Conservation (phyloP, 106 monocot species). For the Acorus gramineus region DNA sequence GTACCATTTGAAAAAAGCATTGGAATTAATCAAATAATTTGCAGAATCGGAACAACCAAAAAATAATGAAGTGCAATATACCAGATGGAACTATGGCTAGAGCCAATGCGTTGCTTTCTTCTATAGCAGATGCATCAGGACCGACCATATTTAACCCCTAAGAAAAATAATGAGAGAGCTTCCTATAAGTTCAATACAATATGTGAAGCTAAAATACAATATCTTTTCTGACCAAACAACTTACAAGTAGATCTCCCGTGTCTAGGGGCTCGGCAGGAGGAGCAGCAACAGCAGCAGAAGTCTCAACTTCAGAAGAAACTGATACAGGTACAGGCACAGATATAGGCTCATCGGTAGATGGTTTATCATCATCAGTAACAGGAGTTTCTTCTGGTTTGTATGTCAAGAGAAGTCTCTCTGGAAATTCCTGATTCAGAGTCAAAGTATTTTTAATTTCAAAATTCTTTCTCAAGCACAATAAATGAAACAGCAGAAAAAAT, state of each 20-base stretch:
- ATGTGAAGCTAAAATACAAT: background rate
- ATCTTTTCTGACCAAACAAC: background rate
- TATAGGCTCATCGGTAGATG: constrained; percentile 23
- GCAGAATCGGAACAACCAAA: background rate
- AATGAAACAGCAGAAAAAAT: too few relatives aligned
- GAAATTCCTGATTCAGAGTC: constrained; percentile 52
- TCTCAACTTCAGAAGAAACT: constrained; percentile 18
- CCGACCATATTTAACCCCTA: constrained; percentile 69
- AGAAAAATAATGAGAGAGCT: background rate
- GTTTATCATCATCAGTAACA: constrained; percentile 32
- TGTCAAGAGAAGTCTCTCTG: constrained; percentile 93
- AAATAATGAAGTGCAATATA: constrained; percentile 16
- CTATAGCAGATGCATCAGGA: constrained; percentile 61
- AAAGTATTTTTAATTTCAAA: too few relatives aligned
- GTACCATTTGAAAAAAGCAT: constrained; percentile 8
- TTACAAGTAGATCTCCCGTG: constrained; percentile 71
- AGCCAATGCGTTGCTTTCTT: constrained; percentile 86
- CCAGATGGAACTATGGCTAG: constrained; percentile 83
- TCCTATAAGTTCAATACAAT: background rate
- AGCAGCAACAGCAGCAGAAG: background rate
- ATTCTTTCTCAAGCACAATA: too few relatives aligned
- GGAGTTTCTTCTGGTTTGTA: constrained; percentile 71
- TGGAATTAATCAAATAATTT: too few relatives aligned
- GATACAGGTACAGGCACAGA: constrained; percentile 19
- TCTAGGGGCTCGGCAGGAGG: constrained; percentile 19